Conservation (phyloP, 2,329 filamentous ascomycete species). For the Endothia cerciana region DNA sequence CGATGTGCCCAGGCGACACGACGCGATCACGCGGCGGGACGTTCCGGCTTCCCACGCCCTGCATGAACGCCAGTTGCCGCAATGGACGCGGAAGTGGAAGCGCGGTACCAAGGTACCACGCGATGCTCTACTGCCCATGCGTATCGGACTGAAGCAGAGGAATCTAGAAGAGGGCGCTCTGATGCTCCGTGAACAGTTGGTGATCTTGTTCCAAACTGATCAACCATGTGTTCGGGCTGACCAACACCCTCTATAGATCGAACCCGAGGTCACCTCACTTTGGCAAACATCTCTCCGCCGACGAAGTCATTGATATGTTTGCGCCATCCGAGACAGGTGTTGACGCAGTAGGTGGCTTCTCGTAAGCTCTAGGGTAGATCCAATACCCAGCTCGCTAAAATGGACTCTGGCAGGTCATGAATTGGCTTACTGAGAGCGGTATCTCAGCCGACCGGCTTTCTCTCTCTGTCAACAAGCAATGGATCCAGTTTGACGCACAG, state of each 20-base stretch:
- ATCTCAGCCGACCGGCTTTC: slow-evolving; percentile 31
- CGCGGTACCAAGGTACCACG: slow-evolving; percentile 34
- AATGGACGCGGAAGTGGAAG: slow-evolving; percentile 35
- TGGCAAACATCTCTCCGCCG: slow-evolving; percentile 44
- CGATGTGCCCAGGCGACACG: slow-evolving; percentile 15
- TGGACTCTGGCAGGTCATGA: slow-evolving; percentile 34
- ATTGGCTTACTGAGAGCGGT: slow-evolving; percentile 40
- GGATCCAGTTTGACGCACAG: slow-evolving; percentile 48
- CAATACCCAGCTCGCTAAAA: slow-evolving; percentile 31
- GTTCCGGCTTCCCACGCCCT: slow-evolving; percentile 33
- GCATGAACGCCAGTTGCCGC: slow-evolving; percentile 36
- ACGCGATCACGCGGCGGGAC: slow-evolving; percentile 21
- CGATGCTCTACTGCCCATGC: slow-evolving; percentile 37
- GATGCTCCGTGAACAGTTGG: slow-evolving; percentile 40
- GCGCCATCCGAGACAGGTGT: slow-evolving; percentile 41
- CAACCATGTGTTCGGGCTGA: not conserved
- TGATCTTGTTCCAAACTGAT: not conserved
- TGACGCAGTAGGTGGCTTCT: slow-evolving; percentile 42
- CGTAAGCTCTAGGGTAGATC: slow-evolving; percentile 24
- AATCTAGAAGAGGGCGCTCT: slow-evolving; percentile 39
- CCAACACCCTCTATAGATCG: slow-evolving; percentile 36
- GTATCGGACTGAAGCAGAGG: slow-evolving; percentile 40
- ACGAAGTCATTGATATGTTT: slow-evolving; percentile 44
- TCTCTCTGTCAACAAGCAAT: slow-evolving; percentile 39
- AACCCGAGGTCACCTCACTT: slow-evolving; percentile 42